Conservation (phyloP, 352 stramenopile genomes). For the Thraustochytrium aureum region DNA sequence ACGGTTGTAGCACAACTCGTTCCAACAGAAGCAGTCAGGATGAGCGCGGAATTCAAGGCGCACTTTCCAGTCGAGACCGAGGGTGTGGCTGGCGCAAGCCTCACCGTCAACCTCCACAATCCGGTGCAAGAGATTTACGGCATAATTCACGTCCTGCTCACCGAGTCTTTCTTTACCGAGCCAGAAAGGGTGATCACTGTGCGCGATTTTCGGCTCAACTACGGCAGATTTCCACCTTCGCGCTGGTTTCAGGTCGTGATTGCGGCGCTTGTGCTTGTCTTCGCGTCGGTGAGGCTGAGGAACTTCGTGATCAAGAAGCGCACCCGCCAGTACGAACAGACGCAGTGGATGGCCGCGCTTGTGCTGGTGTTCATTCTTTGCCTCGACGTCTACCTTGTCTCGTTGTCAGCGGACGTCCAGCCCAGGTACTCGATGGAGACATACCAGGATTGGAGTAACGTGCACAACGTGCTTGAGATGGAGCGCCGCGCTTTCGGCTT, state of each 20-base stretch:
- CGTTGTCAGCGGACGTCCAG: neutral
- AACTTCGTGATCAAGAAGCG: neutral
- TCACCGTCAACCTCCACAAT: conserved; percentile 34
- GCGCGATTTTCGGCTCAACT: conserved; percentile 15
- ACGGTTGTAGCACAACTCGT: neutral
- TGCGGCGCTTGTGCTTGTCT: neutral
- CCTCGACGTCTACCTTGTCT: neutral
- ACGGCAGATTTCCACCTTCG: conserved; percentile 30
- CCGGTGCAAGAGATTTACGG: conserved; percentile 34
- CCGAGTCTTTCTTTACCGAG: neutral
- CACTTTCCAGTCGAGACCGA: neutral
- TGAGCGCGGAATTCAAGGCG: neutral
- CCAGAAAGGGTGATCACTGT: neutral
- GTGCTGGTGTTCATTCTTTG: neutral
- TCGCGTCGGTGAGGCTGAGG: neutral
- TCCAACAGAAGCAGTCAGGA: neutral
- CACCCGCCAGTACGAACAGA: neutral
- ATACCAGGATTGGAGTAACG: neutral
- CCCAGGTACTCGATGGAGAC: neutral
- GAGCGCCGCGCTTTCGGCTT: conserved; percentile 7
- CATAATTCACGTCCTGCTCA: conserved; percentile 1
- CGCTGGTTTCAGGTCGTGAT: conserved; percentile 3
- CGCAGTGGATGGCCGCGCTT: neutral
- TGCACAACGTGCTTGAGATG: neutral
- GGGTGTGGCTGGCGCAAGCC: neutral